Base-by-base conservation (phyloP, 176 grass and related monocot genomes). In the Hsuehochloa calcarea region DNA sequence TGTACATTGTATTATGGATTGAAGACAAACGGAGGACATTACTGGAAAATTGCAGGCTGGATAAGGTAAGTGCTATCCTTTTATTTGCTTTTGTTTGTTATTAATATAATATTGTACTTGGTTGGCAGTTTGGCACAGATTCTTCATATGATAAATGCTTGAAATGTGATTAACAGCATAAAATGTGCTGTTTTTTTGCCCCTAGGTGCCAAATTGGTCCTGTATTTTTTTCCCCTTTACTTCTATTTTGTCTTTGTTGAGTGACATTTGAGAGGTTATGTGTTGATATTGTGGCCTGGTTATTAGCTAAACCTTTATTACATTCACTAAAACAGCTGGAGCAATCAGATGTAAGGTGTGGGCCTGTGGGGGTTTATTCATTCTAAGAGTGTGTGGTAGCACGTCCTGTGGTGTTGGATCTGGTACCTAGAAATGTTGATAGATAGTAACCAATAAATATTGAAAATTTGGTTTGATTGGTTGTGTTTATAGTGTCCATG, bases 1-100 rank as follows among this genome's bases (percentile, higher is more conserved):
- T 99, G 74, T 96, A 99, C 81, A 94, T 99, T 90, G 86, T 96
- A 37, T 84, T 96, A 78, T 99, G 96, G 96, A 99, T 96, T 88
- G 89, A 99, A 80, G 96, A 99, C 87, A 99, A 94, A 75, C 87
- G 93, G 43, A 91, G 89, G 74, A 75, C 89, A 82, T 83, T 99
- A 78, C 83, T 96, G 2, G 96, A 96, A 79, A 88, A 94, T 81
- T 99, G 96, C 88, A 96, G 89, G 34, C 59, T 99, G 70, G 96
- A 99, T 77, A 95, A 91, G 93, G 96, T 98, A 84, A 68, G 29
- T 64, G 9, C 3, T 78, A 39, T 39, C 61, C 77, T 72, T 84
- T 52, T 67, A 61, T 65, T 80, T 80, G 39, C 68, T 68, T 40
- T 40, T 31, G 75, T 31, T 54, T 5, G 0, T 15, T 26, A 74